These are phyloP conservation scores for Singerocomus rubriflavus DNA, from an alignment of 1,284 basidiomycete species.

Conservation along the genomic window DNA sequence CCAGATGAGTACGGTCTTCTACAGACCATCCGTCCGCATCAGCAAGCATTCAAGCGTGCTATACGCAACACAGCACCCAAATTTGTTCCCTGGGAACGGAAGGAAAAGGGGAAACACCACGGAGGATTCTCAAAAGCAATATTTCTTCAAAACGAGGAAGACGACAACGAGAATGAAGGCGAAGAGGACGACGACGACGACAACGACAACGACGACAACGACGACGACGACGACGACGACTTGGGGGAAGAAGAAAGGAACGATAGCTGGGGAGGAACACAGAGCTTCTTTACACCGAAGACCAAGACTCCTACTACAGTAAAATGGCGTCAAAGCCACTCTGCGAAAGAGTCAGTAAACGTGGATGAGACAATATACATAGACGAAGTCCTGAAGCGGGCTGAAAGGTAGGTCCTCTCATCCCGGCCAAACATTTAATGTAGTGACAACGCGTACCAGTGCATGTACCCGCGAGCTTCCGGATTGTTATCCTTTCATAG, in stretches of 20 bases:
- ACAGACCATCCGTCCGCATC: constrained; percentile 50
- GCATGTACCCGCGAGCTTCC: constrained; percentile 65
- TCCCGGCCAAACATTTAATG: background rate
- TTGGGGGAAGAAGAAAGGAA: too few species aligned
- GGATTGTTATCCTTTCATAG: constrained; percentile 57
- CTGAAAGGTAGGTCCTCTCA: constrained; percentile 38
- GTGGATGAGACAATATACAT: constrained; percentile 43
- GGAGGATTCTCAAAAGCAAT: constrained; percentile 10
- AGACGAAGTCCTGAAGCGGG: constrained; percentile 50
- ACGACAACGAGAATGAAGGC: background rate
- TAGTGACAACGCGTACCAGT: constrained; percentile 31
- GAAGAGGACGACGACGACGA: too few species aligned
- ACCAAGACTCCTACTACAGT: too few species aligned
- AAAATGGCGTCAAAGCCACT: background rate
- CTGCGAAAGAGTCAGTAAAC: background rate
- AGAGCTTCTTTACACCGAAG: too few species aligned
- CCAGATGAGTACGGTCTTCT: constrained; percentile 45
- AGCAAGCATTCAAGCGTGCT: constrained; percentile 42
- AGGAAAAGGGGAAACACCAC: background rate
- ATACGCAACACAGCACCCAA: constrained; percentile 52
- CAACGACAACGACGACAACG: background rate
- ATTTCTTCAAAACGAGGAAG: constrained; percentile 40
- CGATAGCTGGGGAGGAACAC: too few species aligned
- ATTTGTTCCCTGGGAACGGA: constrained; percentile 34
- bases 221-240: too few species aligned